Conservation (phyloP, 441 rosid species). For the Daphne laureola region DNA sequence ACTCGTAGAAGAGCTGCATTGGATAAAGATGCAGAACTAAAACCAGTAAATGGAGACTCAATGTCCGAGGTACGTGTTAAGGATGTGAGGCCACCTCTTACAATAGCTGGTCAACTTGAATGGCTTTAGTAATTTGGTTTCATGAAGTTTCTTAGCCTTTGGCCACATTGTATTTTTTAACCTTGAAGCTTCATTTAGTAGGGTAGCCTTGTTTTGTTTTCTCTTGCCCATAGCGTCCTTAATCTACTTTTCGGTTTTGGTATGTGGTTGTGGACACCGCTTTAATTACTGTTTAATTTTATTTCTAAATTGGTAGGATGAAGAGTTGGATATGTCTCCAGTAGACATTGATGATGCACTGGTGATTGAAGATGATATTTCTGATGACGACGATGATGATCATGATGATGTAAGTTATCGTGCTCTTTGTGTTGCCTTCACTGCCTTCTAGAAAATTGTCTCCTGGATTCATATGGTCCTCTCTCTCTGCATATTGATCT, state of each 20-base stretch:
- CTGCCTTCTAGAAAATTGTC: no score
- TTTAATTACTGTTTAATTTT: no score
- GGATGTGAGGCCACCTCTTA: not conserved
- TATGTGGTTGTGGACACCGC: no score
- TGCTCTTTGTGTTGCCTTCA: not conserved
- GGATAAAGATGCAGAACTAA: slow-evolving; percentile 73
- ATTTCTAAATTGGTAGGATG: slow-evolving; percentile 50
- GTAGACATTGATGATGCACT: slow-evolving; percentile 93
- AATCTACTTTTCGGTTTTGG: not conserved
- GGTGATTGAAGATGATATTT: slow-evolving; percentile 97
- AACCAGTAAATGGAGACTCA: slow-evolving; percentile 69
- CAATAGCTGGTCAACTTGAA: not conserved
- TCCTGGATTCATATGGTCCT: no score
- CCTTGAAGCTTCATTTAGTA: no score
- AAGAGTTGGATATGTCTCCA: slow-evolving; percentile 84
- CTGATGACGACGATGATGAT: slow-evolving; percentile 94
- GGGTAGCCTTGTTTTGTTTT: slow-evolving; percentile 5
- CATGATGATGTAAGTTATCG: slow-evolving; percentile 80
- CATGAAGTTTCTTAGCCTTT: no score
- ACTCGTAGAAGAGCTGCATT: slow-evolving; percentile 76
- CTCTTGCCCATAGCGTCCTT: slow-evolving; percentile 2
- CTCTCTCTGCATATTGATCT: no score
- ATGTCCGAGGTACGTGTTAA: slow-evolving; percentile 76
- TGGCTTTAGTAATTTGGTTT: not conserved
- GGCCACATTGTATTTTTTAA: no score